Base-by-base conservation (phyloP, 257 asterid species). In the Paulownia fortunei region DNA sequence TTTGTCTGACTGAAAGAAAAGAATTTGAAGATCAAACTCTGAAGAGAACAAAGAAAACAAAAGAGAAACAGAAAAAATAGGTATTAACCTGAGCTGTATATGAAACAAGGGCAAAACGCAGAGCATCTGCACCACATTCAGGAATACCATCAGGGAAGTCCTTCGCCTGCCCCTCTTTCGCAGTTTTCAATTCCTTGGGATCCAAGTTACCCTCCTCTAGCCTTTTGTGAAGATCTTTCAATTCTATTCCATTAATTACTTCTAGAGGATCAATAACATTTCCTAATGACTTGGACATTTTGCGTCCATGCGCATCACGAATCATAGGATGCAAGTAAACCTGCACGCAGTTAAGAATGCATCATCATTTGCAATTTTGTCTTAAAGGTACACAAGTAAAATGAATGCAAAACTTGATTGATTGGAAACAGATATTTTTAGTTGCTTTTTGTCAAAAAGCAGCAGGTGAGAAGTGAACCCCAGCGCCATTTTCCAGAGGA, bases 291-390 rank as follows among this genome's bases (percentile, higher is more conserved):
- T 95, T 95, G 13, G 99, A 95, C 99, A 95, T 95, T 87, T 95
- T 95, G 76, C 98, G 98, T 49, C 99, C 99, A 83, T 93, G 99
- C 0, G 99, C 97, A 88, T 95, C 99, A 47, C 99, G 94, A 69
- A 95, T 82, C 97, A 95, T 95, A 49, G 97, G 98, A 78, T 95
- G 99, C 89, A 93, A 85, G 80, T 93, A 95, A 82, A 95, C 97
- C 99, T 93, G 84, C 62, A 78, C n/a, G 64, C 32, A 59, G 52
- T 63, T 26, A 52, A 58, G 41, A 70, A 80, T 13, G 59, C 19
- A n/a, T 16, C 55, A 19, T 76, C 65, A 76, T 49, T 32, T 44
- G 8, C 59, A 68, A 46, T 21, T 56, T 63, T 42, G 61, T 37
- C 60, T 15, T 21, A 3, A 34, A 37, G 42, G 4, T 26, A 67